Conservation (phyloP, 2,329 filamentous ascomycete species). For the Nothophaeocryptopus gaeumannii region DNA sequence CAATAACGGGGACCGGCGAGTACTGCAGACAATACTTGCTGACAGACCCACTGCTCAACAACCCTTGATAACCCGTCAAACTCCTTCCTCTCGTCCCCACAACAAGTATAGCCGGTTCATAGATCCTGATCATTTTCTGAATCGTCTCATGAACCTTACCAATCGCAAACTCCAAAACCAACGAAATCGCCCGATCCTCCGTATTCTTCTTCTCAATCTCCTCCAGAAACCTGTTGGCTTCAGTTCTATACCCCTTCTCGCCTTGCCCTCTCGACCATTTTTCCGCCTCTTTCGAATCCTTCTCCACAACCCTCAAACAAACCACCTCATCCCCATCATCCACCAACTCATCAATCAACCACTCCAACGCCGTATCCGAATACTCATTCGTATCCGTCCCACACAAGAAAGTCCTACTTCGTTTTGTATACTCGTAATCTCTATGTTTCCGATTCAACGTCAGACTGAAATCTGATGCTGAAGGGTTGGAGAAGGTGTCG, state of each 20-base stretch:
- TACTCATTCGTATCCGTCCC: slow-evolving; percentile 89
- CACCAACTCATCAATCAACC: slow-evolving; percentile 86
- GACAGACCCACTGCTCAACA: slow-evolving; percentile 77
- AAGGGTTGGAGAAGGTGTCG: slow-evolving; percentile 67
- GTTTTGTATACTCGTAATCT: slow-evolving; percentile 75
- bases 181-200: slow-evolving; percentile 76
- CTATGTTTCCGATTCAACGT: slow-evolving; percentile 83
- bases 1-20: slow-evolving; percentile 87
- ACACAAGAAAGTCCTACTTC: slow-evolving; percentile 84
- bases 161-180: slow-evolving; percentile 82
- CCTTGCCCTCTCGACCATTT: slow-evolving; percentile 47
- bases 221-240: slow-evolving; percentile 72
- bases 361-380: slow-evolving; percentile 87
- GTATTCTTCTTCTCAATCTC: slow-evolving; percentile 77
- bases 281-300: slow-evolving; percentile 65
- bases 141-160: slow-evolving; percentile 90
- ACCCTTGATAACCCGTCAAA: slow-evolving; percentile 78
- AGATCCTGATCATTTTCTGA: slow-evolving; percentile 85
- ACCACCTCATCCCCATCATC: slow-evolving; percentile 93
- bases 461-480: slow-evolving; percentile 69
- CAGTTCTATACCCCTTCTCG: slow-evolving; percentile 61
- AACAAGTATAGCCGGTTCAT: slow-evolving; percentile 86
- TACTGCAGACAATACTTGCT: slow-evolving; percentile 95
- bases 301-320: slow-evolving; percentile 83
- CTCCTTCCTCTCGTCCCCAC: slow-evolving; percentile 85